Conservation (phyloP, 495 filamentous ascomycete species). For the Daldinia grandis region DNA sequence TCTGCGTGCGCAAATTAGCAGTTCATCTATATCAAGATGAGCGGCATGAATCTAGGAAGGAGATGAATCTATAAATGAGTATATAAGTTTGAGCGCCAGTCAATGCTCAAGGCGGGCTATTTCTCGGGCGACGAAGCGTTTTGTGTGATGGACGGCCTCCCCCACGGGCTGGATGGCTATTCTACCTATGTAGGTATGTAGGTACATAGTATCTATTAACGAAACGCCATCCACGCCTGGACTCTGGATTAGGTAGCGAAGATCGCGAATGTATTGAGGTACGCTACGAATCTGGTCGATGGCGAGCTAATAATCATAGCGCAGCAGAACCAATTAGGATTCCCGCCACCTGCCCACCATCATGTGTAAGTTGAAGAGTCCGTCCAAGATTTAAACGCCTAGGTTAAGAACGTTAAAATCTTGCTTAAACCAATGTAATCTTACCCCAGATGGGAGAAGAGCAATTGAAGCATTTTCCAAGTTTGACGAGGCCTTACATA, state of each 20-base stretch:
- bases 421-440: not conserved
- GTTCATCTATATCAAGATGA: not conserved
- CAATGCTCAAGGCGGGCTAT: not conserved
- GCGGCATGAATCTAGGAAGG: not conserved
- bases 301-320: conserved; percentile 28
- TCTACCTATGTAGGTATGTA: too few species aligned
- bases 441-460: not conserved
- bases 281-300: conserved; percentile 25
- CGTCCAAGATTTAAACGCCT: not conserved
- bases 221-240: conserved; percentile 33
- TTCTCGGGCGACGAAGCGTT: conserved; percentile 11
- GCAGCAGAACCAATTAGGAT: conserved; percentile 27
- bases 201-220: conserved; percentile 21
- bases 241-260: conserved; percentile 28
- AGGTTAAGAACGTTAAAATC: not conserved
- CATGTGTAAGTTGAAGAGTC: conserved; percentile 13
- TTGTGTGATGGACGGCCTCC: conserved; percentile 41
- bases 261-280: not conserved
- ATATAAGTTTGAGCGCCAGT: not conserved
- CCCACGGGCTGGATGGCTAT: conserved; percentile 25
- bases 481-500: not conserved
- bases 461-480: conserved; percentile 10
- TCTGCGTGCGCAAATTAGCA: not conserved
- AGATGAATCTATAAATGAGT: not conserved
- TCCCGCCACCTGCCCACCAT: conserved; percentile 19